Base-by-base conservation (phyloP, 1,139 yeast genomes). In the Geotrichum histeridarum region DNA sequence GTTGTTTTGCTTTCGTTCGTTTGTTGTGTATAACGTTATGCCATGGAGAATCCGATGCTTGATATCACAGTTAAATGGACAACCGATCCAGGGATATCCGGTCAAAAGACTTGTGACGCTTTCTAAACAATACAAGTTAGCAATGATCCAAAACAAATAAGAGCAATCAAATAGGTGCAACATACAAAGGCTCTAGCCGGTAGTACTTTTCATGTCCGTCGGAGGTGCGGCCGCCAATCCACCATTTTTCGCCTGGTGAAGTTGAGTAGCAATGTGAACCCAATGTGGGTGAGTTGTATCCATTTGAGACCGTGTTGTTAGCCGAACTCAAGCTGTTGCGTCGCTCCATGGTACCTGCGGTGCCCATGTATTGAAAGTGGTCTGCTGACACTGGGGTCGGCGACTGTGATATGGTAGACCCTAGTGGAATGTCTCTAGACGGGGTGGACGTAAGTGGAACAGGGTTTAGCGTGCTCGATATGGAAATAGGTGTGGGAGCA, bases 181-280 rank as follows among this genome's bases (percentile, higher is more conserved):
- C 54, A 36, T 61, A 55, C 56, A 63, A 42, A 7, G 69, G 68
- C 43, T 64, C 64, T 14, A 66, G 55, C 17, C 68, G 61, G 52
- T 67, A 67, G 47, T 63, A 67, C 42, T 60, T 55, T 54, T 67
- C 70, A 39, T 60, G 60, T 15, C 70, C 70, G 50, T 66, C 70
- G 17, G 67, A 55, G 2, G 69, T 59, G 30, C 64, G 54, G 6
- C 69, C 69, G 4, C 70, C 70, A 33, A 67, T 66, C 70, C 70
- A 67, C 69, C 69, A 65, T 51, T 65, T 64, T 45, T 63, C 66
- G 44, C 52, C 58, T 5, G 58, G 58, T 9, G 55, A 51, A 6
- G 57, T 51, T 5, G 58, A 51, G 17, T 33, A 33, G 30, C 46
- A 48, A 1, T 43, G 48, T 11, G 54, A 42, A 8, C 46, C 51